Conservation (phyloP, 2,329 filamentous ascomycete genomes). For the Orbilia ellipsospora region DNA sequence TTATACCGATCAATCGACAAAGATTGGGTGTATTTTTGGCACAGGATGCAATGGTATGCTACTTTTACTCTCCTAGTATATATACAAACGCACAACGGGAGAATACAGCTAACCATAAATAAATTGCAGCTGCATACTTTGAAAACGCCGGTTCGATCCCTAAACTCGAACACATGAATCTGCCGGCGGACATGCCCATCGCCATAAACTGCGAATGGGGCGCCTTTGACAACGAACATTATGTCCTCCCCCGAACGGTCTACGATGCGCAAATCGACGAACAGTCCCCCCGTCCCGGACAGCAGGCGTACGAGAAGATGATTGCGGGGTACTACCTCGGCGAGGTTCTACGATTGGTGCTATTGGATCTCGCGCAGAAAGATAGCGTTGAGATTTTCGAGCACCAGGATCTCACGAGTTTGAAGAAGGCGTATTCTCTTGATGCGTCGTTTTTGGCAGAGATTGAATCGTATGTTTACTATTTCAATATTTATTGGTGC, state of each 20-base stretch:
- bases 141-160: slow-evolving; percentile 90
- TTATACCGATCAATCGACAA: slow-evolving; percentile 93
- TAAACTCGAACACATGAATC: slow-evolving; percentile 90
- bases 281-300: slow-evolving; percentile 88
- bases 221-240: slow-evolving; percentile 93
- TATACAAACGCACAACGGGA: background rate
- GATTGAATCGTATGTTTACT: slow-evolving; percentile 77
- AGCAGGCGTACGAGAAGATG: slow-evolving; percentile 98
- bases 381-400: slow-evolving; percentile 80
- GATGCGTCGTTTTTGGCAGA: slow-evolving; percentile 93
- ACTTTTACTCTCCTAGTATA: background rate
- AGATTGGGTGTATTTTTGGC: slow-evolving; percentile 97
- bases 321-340: slow-evolving; percentile 93
- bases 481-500: background rate
- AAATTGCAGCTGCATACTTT: slow-evolving; percentile 82
- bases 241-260: slow-evolving; percentile 83
- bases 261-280: slow-evolving; percentile 91
- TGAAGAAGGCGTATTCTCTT: slow-evolving; percentile 87
- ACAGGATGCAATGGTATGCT: slow-evolving; percentile 81
- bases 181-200: slow-evolving; percentile 84
- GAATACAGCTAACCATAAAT: background rate
- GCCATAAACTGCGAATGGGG: slow-evolving; percentile 99
- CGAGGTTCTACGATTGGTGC: slow-evolving; percentile 89
- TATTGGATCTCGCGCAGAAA: slow-evolving; percentile 86
- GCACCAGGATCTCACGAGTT: slow-evolving; percentile 79